phyloP scores from a whole-genome alignment of 179 eudicot species.

The Actinidia chinensis region DNA sequence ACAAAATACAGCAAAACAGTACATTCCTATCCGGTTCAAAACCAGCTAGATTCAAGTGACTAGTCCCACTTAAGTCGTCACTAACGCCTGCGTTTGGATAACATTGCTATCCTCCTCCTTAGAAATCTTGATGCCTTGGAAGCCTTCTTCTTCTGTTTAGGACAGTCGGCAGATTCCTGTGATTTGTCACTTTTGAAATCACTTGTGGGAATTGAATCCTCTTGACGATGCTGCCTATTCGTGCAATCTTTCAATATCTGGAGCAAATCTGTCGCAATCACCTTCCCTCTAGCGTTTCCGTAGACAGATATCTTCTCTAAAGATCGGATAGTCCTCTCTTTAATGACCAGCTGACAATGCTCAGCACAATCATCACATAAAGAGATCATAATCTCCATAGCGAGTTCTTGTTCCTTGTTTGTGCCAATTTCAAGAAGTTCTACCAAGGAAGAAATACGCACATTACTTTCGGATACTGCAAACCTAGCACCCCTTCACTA shows the following conservation, averaged over 20 bases:
- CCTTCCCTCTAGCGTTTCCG: constrained; percentile 67
- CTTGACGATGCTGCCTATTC: background rate
- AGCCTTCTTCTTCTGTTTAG: constrained; percentile 27
- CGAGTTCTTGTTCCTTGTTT: constrained; percentile 60
- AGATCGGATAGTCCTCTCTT: constrained; percentile 67
- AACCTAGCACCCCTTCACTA: constrained; percentile 37
- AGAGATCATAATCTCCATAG: constrained; percentile 53
- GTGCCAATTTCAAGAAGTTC: constrained; percentile 54
- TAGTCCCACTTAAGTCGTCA: too few relatives aligned
- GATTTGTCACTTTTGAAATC: constrained; percentile 17
- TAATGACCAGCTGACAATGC: constrained; percentile 59
- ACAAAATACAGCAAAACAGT: too few relatives aligned
- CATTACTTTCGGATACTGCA: constrained; percentile 53
- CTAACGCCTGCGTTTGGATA: constrained; percentile 22
- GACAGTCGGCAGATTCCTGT: constrained; percentile 7
- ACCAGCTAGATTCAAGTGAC: too few relatives aligned
- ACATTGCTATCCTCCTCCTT: constrained; percentile 29
- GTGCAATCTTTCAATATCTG: constrained; percentile 43
- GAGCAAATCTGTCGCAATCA: constrained; percentile 57
- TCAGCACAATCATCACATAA: constrained; percentile 49
- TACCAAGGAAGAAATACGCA: constrained; percentile 59
- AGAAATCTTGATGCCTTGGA: constrained; percentile 31
- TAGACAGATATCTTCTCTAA: constrained; percentile 39
- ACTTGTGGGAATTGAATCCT: too few relatives aligned
- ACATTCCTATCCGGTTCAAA: too few relatives aligned